Conservation (phyloP, 2,329 filamentous ascomycete species). For the Proliferodiscus dingleyae region DNA sequence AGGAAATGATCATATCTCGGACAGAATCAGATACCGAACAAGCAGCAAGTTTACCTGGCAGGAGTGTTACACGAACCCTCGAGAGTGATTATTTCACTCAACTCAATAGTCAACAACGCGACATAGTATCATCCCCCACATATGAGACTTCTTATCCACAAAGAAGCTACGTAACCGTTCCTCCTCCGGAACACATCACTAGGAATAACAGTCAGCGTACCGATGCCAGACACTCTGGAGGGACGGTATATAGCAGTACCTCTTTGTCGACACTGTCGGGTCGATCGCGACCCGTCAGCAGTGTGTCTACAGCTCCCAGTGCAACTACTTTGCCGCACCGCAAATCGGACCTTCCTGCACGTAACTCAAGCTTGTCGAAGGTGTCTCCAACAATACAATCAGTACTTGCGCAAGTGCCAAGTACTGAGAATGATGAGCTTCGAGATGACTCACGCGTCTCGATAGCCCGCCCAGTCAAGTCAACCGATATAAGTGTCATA, state of each 20-base stretch:
- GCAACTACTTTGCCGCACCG: constrained; percentile 1
- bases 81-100: constrained; percentile 13
- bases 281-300: constrained; percentile 16
- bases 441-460: not conserved
- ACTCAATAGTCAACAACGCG: constrained; percentile 2
- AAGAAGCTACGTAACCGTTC: constrained; percentile 11
- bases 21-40: constrained; percentile 1
- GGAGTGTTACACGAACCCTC: constrained; percentile 7
- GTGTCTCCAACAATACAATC: constrained; percentile 4
- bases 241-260: constrained; percentile 17
- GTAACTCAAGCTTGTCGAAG: constrained; percentile 17
- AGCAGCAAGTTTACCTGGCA: constrained; percentile 4
- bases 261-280: constrained; percentile 5
- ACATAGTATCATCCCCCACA: not conserved
- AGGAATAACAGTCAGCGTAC: constrained; percentile 9
- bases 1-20: constrained; percentile 27
- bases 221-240: constrained; percentile 19
- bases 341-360: constrained; percentile 14
- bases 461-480: not conserved
- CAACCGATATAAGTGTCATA: not conserved
- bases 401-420: constrained; percentile 8
- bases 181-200: constrained; percentile 6
- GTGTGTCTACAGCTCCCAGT: constrained; percentile 18
- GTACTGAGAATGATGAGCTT: constrained; percentile 2
- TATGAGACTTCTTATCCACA: constrained; percentile 1